These are phyloP conservation scores for Aspergillus sp. DNA, from an alignment of 2,329 filamentous ascomycete species.

Conservation along the genomic window DNA sequence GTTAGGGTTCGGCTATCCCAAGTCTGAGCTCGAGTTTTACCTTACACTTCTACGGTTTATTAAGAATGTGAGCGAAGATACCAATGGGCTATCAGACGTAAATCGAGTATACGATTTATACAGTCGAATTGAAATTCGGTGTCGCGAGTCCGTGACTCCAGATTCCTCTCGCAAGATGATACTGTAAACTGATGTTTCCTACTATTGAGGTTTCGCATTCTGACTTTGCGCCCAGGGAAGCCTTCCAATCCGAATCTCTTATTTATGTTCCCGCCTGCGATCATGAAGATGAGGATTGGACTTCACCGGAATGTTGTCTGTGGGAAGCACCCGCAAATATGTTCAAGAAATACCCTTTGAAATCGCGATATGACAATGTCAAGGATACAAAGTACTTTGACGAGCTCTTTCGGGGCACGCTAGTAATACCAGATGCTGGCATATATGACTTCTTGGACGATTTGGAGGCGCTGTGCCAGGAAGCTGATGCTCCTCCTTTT, in stretches of 20 bases:
- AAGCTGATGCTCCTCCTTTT: not conserved
- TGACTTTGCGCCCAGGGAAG: not conserved
- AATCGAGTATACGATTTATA: conserved; percentile 6
- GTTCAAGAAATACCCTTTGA: conserved; percentile 1
- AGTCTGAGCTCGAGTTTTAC: conserved; percentile 5
- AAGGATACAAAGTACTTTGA: not conserved
- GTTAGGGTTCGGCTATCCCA: conserved; percentile 4
- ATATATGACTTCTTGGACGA: conserved; percentile 2
- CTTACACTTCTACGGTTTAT: conserved; percentile 1
- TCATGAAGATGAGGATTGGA: not conserved
- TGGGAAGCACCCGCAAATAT: conserved; percentile 3
- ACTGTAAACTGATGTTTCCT: not conserved
- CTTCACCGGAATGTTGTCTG: not conserved
- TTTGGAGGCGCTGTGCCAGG: not conserved
- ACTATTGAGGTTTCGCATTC: not conserved
- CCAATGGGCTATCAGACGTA: not conserved
- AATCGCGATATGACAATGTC: not conserved
- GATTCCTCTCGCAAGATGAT: conserved; percentile 1
- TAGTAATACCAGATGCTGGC: conserved; percentile 1
- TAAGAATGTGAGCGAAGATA: not conserved
- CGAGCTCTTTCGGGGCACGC: conserved; percentile 2
- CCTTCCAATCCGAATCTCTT: not conserved
- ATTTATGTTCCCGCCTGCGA: not conserved
- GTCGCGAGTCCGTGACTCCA: conserved; percentile 1
- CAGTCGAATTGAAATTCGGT: conserved; percentile 2